phyloP scores from a whole-genome alignment of 169 alveolate species.

The Amoebophrya sp. region DNA sequence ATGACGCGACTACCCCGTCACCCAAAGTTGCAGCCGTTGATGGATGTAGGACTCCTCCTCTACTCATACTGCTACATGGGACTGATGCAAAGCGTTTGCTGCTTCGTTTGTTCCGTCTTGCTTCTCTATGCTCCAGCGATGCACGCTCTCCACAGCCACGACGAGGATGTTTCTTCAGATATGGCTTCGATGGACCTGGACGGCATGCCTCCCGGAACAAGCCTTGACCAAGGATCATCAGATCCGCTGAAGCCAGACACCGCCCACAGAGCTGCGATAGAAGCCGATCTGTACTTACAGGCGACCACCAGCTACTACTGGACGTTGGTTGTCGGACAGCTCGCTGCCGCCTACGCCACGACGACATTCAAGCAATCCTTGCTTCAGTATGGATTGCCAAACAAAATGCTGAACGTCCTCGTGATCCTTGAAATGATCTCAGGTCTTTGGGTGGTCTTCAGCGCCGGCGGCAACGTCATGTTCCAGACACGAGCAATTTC shows the following conservation, averaged over 20 bases:
- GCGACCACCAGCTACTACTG: constrained; percentile 1
- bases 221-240: no score
- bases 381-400: background rate
- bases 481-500: background rate
- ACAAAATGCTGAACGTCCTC: background rate
- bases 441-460: background rate
- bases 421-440: background rate
- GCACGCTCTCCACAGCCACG: background rate
- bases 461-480: background rate
- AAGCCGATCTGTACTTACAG: background rate
- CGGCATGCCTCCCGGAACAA: no score
- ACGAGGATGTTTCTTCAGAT: no score
- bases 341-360: constrained; percentile 1
- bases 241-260: no score
- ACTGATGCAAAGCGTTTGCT: constrained; percentile 32
- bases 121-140: background rate
- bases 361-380: constrained; percentile 1
- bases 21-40: constrained; percentile 38
- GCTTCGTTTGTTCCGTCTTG: constrained; percentile 15
- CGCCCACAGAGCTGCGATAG: no score
- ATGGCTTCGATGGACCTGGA: no score
- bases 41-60: constrained; percentile 30
- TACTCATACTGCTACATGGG: constrained; percentile 42
- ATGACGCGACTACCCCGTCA: constrained; percentile 41
- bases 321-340: constrained; percentile 24